Percentiles rank a stretch among this genome's conserved stretches.
These are phyloP conservation scores for Sabuloglossum arenarium DNA, from an alignment of 495 filamentous ascomycete species.

Conservation along the genomic window DNA sequence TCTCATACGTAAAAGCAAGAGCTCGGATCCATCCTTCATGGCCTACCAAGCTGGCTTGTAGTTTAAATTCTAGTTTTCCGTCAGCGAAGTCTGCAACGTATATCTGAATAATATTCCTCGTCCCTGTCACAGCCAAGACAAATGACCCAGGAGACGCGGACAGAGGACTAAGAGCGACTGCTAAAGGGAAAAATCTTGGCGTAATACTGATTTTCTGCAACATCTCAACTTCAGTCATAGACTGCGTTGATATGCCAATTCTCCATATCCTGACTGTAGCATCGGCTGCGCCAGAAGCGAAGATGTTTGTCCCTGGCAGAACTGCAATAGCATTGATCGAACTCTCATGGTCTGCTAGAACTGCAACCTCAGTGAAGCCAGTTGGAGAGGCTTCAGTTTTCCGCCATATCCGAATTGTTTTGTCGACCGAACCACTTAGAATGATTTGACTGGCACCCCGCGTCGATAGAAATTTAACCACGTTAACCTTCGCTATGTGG, in stretches of 20 bases:
- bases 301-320: conserved; percentile 28
- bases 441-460: conserved; percentile 31
- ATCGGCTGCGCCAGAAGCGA: conserved; percentile 62
- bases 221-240: conserved; percentile 20
- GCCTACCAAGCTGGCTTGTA: conserved; percentile 59
- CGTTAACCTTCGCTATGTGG: conserved; percentile 66
- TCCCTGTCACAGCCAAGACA: conserved; percentile 67
- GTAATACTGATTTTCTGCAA: conserved; percentile 52
- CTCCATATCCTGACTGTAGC: conserved; percentile 64
- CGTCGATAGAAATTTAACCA: conserved; percentile 52
- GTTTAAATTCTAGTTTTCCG: conserved; percentile 31
- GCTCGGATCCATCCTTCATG: conserved; percentile 93
- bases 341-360: conserved; percentile 39
- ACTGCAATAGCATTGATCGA: conserved; percentile 64
- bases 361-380: conserved; percentile 25
- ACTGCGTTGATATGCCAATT: conserved; percentile 22
- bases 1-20: conserved; percentile 53
- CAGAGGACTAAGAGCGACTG: conserved; percentile 42
- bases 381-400: conserved; percentile 8
- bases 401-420: conserved; percentile 54
- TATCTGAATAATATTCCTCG: conserved; percentile 54
- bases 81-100: conserved; percentile 32
- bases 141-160: conserved; percentile 25
- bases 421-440: conserved; percentile 66
- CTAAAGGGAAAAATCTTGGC: conserved; percentile 62